Conservation (phyloP, 2,329 filamentous ascomycete genomes). For the Fusarium coicis region DNA sequence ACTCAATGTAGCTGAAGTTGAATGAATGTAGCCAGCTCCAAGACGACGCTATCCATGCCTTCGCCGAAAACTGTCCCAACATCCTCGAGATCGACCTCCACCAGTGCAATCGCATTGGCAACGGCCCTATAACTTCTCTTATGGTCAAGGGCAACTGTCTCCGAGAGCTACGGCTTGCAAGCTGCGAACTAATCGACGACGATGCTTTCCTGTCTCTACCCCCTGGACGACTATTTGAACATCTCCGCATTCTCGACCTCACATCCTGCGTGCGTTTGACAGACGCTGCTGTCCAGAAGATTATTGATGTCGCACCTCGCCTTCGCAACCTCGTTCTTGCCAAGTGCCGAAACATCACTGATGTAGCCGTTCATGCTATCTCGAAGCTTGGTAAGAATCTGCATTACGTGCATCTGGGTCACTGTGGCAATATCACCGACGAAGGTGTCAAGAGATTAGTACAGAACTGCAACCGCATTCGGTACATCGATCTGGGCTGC, state of each 20-base stretch:
- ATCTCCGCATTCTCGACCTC: slow-evolving; percentile 90
- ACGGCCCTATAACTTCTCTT: slow-evolving; percentile 83
- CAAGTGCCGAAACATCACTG: slow-evolving; percentile 94
- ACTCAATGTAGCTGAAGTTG: slow-evolving; percentile 77
- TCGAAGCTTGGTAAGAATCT: slow-evolving; percentile 92
- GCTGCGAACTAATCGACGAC: slow-evolving; percentile 87
- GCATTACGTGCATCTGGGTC: slow-evolving; percentile 95
- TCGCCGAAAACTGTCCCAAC: slow-evolving; percentile 88
- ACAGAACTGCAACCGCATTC: slow-evolving; percentile 87
- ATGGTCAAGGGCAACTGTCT: slow-evolving; percentile 82
- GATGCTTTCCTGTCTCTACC: slow-evolving; percentile 86
- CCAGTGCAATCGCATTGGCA: slow-evolving; percentile 83
- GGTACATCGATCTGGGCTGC: slow-evolving; percentile 98
- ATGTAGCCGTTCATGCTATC: slow-evolving; percentile 87
- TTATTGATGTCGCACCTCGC: slow-evolving; percentile 86
- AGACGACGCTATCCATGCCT: slow-evolving; percentile 83
- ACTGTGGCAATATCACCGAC: slow-evolving; percentile 93
- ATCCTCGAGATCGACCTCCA: slow-evolving; percentile 97
- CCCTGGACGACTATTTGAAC: slow-evolving; percentile 77
- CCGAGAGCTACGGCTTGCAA: slow-evolving; percentile 88
- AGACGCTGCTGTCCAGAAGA: slow-evolving; percentile 87
- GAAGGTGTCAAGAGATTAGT: slow-evolving; percentile 86
- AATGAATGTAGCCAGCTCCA: slow-evolving; percentile 91
- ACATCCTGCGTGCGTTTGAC: slow-evolving; percentile 88
- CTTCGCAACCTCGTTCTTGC: slow-evolving; percentile 92